phyloP scores from a whole-genome alignment of 805 yeast species.

The Saccharomycopsis oosterbeekiorum region DNA sequence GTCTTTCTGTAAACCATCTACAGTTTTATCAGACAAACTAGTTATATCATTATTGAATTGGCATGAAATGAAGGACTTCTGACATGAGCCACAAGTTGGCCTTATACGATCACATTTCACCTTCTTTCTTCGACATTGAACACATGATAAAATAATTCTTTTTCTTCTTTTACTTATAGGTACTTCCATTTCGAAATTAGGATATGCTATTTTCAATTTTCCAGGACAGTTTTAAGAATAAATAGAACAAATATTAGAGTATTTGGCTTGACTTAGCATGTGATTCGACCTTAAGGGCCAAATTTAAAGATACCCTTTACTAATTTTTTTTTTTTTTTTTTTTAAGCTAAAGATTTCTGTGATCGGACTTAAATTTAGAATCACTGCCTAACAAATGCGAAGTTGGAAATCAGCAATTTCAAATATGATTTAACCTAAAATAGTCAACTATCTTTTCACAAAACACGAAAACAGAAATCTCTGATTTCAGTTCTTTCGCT shows the following conservation, averaged over 20 bases:
- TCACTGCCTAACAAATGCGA: too few species aligned
- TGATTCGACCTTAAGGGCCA: background rate
- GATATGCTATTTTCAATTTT: too few species aligned
- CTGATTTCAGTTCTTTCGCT: too few species aligned
- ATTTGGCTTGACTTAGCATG: background rate
- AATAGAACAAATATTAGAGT: background rate
- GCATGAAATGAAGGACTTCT: background rate
- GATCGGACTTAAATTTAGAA: too few species aligned
- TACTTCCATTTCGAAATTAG: background rate
- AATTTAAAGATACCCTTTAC: too few species aligned
- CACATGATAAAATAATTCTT: constrained; percentile 26
- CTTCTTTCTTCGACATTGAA: constrained; percentile 27
- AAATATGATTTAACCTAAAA: too few species aligned
- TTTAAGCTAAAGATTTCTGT: too few species aligned
- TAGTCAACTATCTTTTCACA: too few species aligned
- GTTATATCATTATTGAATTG: background rate
- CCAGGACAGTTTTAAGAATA: background rate
- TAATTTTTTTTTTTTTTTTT: too few species aligned
- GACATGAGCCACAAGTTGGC: constrained; percentile 26
- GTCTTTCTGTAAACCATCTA: background rate
- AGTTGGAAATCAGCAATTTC: too few species aligned
- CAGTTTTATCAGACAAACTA: background rate
- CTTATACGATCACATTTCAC: constrained; percentile 26
- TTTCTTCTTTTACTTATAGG: constrained; percentile 3
- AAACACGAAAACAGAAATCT: too few species aligned